Evolutionary conservation across 2,329 filamentous ascomycete genomes (phyloP).

Genomic region (Venturia nashicola): DNA sequence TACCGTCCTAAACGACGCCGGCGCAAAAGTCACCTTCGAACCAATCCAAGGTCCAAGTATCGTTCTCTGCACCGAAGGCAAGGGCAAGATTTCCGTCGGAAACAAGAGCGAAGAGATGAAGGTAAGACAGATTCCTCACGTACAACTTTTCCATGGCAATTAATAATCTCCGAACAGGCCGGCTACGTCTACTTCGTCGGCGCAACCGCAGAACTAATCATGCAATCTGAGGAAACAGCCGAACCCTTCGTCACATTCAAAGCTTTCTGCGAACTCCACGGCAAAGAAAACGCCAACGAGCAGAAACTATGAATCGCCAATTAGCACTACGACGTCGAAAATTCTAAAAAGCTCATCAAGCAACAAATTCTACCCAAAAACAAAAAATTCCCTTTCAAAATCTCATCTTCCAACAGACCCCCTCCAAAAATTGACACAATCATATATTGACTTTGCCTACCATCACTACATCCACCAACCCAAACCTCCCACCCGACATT

Average conservation of each 20-base stretch:
- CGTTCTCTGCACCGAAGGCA: constrained; percentile 76
- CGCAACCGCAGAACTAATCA: constrained; percentile 68
- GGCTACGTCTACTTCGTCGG: constrained; percentile 55
- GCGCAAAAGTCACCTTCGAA: constrained; percentile 80
- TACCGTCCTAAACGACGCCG: constrained; percentile 55
- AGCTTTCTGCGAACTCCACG: constrained; percentile 77
- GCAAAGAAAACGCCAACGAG: background rate
- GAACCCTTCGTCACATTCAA: constrained; percentile 80
- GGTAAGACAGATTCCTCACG: constrained; percentile 14
- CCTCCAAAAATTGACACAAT: no score
- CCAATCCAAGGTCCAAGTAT: constrained; percentile 81
- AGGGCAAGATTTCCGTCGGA: constrained; percentile 74
- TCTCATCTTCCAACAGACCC: no score
- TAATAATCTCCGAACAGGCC: background rate
- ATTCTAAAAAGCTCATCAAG: no score
- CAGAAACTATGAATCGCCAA: background rate
- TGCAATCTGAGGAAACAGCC: constrained; percentile 51
- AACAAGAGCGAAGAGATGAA: constrained; percentile 59
- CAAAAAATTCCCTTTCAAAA: no score
- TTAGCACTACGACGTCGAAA: no score
- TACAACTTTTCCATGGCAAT: no score
- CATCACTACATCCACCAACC: no score
- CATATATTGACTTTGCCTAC: no score
- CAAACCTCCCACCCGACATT: no score
- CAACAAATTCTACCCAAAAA: no score